Conservation (phyloP, 1,284 basidiomycete species). For the Ganoderma meredithae region DNA sequence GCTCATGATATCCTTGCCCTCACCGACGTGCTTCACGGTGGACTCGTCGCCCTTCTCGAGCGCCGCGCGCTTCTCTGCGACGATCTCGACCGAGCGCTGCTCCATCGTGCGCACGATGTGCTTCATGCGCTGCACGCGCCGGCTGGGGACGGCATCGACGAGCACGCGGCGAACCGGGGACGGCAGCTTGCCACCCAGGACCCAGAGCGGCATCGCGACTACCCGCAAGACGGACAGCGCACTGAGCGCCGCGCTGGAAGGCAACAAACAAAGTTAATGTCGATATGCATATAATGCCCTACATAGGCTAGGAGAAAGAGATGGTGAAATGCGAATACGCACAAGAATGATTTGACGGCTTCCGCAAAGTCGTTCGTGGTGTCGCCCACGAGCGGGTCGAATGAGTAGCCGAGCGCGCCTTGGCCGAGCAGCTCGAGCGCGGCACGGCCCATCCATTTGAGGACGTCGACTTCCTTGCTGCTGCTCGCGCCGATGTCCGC, state of each 20-base stretch:
- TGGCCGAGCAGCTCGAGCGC: conserved; percentile 50
- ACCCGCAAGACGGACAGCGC: conserved; percentile 4
- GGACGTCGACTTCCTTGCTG: conserved; percentile 42
- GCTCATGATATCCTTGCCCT: conserved; percentile 55
- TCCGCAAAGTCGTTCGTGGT: conserved; percentile 38
- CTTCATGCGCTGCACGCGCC: conserved; percentile 43
- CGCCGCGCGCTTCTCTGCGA: conserved; percentile 45
- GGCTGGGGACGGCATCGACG: conserved; percentile 44
- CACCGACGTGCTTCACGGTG: conserved; percentile 40
- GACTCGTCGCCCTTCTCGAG: conserved; percentile 34
- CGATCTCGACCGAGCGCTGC: conserved; percentile 46
- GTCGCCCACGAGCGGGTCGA: conserved; percentile 43
- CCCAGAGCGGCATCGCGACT: conserved; percentile 18
- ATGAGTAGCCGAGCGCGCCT: conserved; percentile 48
- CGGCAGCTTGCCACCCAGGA: conserved; percentile 24
- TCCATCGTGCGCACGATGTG: conserved; percentile 50
- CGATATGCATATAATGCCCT: no score
- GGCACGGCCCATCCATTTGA: conserved; percentile 44
- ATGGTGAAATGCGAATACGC: neutral
- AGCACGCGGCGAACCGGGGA: conserved; percentile 45
- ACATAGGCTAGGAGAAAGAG: no score
- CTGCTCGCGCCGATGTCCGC: conserved; percentile 26
- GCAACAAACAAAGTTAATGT: no score
- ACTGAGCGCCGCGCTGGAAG: conserved; percentile 11
- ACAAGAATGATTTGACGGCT: conserved; percentile 37